Evolutionary conservation across 768 basidiomycete genomes (phyloP).

Genomic region (Erythrobasidium yunnanense): DNA sequence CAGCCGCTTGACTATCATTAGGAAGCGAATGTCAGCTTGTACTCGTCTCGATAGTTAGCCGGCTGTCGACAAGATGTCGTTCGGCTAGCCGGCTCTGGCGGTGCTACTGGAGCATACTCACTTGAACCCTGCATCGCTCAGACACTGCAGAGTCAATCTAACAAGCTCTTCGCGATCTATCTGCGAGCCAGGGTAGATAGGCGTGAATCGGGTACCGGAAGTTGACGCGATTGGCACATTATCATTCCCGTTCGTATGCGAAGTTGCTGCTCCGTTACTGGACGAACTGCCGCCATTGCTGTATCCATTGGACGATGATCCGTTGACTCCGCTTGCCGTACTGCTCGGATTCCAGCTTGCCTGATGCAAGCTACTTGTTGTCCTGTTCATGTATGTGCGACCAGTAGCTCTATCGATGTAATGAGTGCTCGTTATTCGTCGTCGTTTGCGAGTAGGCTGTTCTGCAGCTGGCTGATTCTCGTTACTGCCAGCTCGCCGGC

Average conservation of each 20-base stretch:
- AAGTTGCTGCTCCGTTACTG: not conserved
- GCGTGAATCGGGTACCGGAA: not conserved
- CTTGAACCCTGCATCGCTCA: constrained; percentile 45
- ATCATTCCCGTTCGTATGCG: not conserved
- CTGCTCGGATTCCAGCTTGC: too few species aligned
- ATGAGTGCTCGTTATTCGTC: too few species aligned
- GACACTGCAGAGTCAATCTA: constrained; percentile 43
- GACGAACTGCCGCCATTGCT: not conserved
- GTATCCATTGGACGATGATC: too few species aligned
- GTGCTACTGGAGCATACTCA: constrained; percentile 34
- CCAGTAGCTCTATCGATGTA: too few species aligned
- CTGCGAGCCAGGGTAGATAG: constrained; percentile 31
- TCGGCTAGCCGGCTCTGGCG: not conserved
- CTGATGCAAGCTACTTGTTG: too few species aligned
- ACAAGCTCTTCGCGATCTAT: constrained; percentile 44
- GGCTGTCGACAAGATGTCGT: not conserved
- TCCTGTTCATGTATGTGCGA: too few species aligned
- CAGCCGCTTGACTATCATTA: constrained; percentile 41
- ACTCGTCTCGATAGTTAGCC: not conserved
- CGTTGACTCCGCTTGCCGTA: too few species aligned
- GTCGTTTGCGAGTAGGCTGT: too few species aligned
- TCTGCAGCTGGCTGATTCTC: too few species aligned
- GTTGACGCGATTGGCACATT: not conserved
- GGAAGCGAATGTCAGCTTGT: not conserved
- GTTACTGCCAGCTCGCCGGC: too few species aligned